Base-by-base conservation (phyloP, 2,329 filamentous ascomycete genomes). In the Xylariaceae sp. region DNA sequence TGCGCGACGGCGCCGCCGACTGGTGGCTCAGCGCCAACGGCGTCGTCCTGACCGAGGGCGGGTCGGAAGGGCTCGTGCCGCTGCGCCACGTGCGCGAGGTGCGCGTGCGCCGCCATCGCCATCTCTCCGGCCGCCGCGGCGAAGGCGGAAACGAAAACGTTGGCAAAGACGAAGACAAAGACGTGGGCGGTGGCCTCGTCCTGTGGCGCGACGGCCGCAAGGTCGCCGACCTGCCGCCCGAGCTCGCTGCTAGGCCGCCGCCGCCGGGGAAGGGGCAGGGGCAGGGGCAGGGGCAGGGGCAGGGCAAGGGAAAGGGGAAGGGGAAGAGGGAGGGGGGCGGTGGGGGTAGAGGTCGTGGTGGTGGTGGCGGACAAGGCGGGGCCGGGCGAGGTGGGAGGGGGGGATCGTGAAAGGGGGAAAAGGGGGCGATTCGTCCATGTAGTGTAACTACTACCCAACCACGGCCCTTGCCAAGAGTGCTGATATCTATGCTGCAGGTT, bases 1-100 rank as follows among this genome's bases (percentile, higher is more conserved):
- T 94, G 48, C 61, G 61, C 26, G 77, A 75, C 34, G 69, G 63
- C 5, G 57, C 61, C 1, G 68, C 87, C 43, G 67, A 68, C 51
- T 94, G 89, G 73, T 93, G 83, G 77, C 56, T 76, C 40, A 87
- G 83, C 53, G 81, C 83, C 46, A 90, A 90, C 52, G 81, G 76
- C 2, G 84, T 90, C 7, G 70, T 89, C 41, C 60, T 90, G 43
- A 80, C 74, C 3, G 75, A 76, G 48, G 76, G 63, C 33, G 64
- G 61, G 38, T 73, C 61, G 29, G 60, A 75, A 4, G 83, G 80
- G 1, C 33, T 84, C 5, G 64, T 94, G 44, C 70, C 76, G 19
- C 57, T 72, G 14, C 68, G 70, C 47, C 86, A 80, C 52, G 90
- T 93, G 51, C 72, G 73, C 60, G 71, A 75, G 51, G 88, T 90